Evolutionary conservation across 148 eudicot genomes (phyloP).

Genomic region (Dysphania ambrosioides): DNA sequence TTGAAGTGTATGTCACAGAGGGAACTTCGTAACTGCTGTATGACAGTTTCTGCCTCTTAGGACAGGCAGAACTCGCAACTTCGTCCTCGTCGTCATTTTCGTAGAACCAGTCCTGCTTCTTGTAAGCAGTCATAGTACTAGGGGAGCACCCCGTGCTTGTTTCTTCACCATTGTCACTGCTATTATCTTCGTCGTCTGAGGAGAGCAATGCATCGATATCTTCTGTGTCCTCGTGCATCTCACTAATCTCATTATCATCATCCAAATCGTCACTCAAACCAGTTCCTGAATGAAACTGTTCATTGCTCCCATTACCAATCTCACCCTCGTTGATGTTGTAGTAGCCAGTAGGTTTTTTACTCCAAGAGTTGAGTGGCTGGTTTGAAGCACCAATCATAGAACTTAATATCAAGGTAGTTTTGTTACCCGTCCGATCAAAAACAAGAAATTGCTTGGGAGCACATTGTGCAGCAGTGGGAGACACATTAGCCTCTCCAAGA

Average conservation of each 20-base stretch:
- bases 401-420: constrained; percentile 67
- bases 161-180: constrained; percentile 63
- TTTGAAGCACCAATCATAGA: constrained; percentile 43
- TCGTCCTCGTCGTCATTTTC: constrained; percentile 46
- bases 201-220: constrained; percentile 85
- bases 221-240: constrained; percentile 75
- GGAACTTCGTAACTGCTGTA: constrained; percentile 34
- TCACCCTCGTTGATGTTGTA: constrained; percentile 24
- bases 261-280: constrained; percentile 36
- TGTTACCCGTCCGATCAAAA: constrained; percentile 81
- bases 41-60: constrained; percentile 52
- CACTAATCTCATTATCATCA: constrained; percentile 35
- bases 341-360: constrained; percentile 28
- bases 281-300: constrained; percentile 26
- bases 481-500: constrained; percentile 10
- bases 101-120: constrained; percentile 39
- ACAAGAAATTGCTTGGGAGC: constrained; percentile 72
- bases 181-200: constrained; percentile 60
- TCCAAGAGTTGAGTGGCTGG: constrained; percentile 34
- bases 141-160: constrained; percentile 93
- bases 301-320: constrained; percentile 19
- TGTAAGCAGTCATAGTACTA: constrained; percentile 48
- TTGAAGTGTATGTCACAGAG: constrained; percentile 33
- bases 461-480: constrained; percentile 19
- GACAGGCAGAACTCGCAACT: constrained; percentile 55